phyloP scores from a whole-genome alignment of 129 eudicot species.

The Dittrichia graveolens region DNA sequence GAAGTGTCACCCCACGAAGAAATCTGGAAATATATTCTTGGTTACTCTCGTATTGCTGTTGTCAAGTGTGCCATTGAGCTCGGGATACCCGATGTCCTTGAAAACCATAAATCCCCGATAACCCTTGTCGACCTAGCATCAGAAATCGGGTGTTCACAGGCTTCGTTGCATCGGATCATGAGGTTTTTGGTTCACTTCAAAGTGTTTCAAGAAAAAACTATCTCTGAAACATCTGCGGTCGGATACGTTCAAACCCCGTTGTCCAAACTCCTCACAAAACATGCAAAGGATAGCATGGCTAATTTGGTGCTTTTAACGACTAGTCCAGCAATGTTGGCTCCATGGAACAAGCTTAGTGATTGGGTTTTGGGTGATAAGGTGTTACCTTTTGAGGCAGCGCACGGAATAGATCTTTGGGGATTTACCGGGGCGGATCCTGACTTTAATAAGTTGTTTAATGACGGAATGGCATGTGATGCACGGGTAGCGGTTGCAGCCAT shows the following conservation, averaged over 20 bases:
- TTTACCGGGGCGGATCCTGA: neutral
- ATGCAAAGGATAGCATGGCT: neutral
- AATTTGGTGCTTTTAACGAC: neutral
- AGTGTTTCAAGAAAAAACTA: neutral
- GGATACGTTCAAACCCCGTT: neutral
- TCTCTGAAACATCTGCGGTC: neutral
- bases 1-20: neutral
- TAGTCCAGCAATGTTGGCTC: neutral
- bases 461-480: slow-evolving; percentile 18
- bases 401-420: neutral
- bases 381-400: neutral
- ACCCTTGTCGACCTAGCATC: neutral
- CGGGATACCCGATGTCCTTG: neutral
- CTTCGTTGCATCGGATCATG: slow-evolving; percentile 6
- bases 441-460: neutral
- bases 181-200: neutral
- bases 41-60: neutral
- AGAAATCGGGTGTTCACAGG: slow-evolving; percentile 5
- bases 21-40: slow-evolving; percentile 14
- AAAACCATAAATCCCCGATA: neutral
- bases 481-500: neutral
- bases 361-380: neutral
- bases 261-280: neutral
- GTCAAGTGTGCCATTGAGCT: slow-evolving; percentile 16
- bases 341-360: slow-evolving; percentile 5